These are phyloP conservation scores for Ophiostoma sp. DNA, from an alignment of 2,329 filamentous ascomycete genomes.

Conservation along the genomic window DNA sequence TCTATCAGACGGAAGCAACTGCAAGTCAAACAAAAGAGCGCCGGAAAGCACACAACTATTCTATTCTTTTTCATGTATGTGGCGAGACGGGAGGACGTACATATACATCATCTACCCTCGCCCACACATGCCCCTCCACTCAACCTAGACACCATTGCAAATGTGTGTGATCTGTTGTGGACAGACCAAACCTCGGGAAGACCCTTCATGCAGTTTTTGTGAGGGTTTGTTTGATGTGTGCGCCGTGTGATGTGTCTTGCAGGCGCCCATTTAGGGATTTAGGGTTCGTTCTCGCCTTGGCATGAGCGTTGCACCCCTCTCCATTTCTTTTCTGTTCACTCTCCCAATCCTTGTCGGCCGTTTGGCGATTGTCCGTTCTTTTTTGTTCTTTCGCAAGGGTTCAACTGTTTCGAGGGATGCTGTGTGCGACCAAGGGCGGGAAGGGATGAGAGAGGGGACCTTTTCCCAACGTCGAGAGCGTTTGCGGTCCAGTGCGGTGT, in stretches of 20 bases:
- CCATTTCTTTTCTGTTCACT: no score
- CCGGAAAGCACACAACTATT: background rate
- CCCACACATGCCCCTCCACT: background rate
- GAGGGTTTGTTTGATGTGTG: background rate
- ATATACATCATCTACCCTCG: background rate
- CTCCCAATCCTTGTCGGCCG: background rate
- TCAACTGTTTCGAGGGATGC: background rate
- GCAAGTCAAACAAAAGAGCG: background rate
- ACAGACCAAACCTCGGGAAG: background rate
- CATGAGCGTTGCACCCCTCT: background rate
- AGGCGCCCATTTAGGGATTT: background rate
- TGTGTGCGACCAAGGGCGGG: conserved; percentile 7
- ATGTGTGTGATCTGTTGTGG: background rate
- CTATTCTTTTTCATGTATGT: no score
- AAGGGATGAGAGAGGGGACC: background rate
- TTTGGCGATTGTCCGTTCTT: background rate
- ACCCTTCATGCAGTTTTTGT: background rate
- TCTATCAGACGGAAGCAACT: background rate
- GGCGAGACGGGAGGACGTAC: background rate
- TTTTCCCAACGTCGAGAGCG: background rate
- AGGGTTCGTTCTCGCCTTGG: conserved; percentile 7
- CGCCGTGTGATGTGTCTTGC: conserved; percentile 9
- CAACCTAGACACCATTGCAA: background rate
- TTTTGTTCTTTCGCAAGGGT: background rate
- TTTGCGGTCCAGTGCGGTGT: background rate